A percentile compares a stretch with the other conserved stretches of the same genome.
phyloP scores from a whole-genome alignment of 2,329 filamentous ascomycete genomes.

The Nannizziopsis barbatae region DNA sequence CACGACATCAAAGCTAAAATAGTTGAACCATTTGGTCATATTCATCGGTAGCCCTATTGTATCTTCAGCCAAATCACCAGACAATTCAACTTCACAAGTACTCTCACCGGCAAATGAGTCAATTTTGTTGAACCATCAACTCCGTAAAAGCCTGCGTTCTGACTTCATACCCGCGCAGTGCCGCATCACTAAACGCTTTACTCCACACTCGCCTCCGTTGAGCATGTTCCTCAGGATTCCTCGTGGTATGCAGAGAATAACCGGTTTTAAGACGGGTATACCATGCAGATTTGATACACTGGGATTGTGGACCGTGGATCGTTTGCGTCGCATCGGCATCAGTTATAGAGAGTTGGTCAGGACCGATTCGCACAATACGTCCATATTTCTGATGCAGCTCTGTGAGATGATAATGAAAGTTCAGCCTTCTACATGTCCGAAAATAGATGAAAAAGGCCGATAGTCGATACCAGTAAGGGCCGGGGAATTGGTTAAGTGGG shows the following conservation, averaged over 20 bases:
- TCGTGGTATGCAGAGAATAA: conserved; percentile 30
- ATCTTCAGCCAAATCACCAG: neutral
- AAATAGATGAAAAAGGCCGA: conserved; percentile 12
- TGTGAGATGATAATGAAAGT: conserved; percentile 8
- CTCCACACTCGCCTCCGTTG: conserved; percentile 33
- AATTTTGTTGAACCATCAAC: neutral
- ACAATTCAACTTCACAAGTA: neutral
- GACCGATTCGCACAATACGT: conserved; percentile 23
- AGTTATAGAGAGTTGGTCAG: conserved; percentile 21
- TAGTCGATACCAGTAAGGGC: conserved; percentile 16
- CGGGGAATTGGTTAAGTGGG: conserved; percentile 20
- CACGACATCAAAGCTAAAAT: conserved; percentile 26
- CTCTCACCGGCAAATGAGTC: neutral
- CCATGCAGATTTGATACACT: conserved; percentile 33
- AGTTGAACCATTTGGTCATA: conserved; percentile 18
- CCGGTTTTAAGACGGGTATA: conserved; percentile 30
- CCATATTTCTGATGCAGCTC: conserved; percentile 23
- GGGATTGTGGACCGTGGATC: conserved; percentile 5
- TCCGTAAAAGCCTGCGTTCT: conserved; percentile 13
- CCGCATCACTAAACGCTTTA: conserved; percentile 17
- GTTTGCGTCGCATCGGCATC: neutral
- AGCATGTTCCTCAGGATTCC: conserved; percentile 30
- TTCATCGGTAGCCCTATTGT: conserved; percentile 3
- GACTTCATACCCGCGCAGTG: conserved; percentile 33
- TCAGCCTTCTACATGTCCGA: conserved; percentile 7